Conservation (phyloP, 2,329 filamentous ascomycete species). For the Rutstroemia sp. region DNA sequence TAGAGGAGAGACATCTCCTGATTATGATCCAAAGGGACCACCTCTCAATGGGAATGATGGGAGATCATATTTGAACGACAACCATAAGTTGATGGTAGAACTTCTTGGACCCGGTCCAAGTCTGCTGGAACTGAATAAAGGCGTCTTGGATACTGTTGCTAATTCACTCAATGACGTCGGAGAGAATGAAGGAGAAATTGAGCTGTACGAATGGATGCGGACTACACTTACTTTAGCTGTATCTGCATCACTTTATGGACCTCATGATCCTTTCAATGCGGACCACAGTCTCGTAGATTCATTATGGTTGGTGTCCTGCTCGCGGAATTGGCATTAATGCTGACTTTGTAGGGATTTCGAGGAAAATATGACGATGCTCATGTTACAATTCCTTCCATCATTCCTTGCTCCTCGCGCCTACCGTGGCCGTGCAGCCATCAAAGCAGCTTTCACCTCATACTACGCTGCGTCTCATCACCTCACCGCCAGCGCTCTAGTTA, state of each 20-base stretch:
- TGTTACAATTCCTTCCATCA: conserved; percentile 29
- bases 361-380: conserved; percentile 24
- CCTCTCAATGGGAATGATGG: conserved; percentile 25
- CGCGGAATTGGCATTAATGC: background rate
- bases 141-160: conserved; percentile 33
- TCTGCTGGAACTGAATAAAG: conserved; percentile 32
- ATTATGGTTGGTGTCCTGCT: conserved; percentile 28
- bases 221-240: conserved; percentile 35
- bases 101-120: conserved; percentile 30
- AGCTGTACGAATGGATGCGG: conserved; percentile 35
- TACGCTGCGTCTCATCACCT: conserved; percentile 27
- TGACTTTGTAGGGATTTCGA: conserved; percentile 27
- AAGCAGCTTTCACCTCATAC: conserved; percentile 28
- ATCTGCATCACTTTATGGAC: conserved; percentile 37
- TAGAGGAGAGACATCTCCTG: conserved; percentile 18
- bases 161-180: conserved; percentile 27
- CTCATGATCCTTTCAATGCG: conserved; percentile 35
- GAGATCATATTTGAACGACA: conserved; percentile 29
- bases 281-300: conserved; percentile 32
- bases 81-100: conserved; percentile 32
- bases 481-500: conserved; percentile 23
- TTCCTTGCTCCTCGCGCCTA: conserved; percentile 30
- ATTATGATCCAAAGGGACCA: conserved; percentile 22
- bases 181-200: conserved; percentile 26
- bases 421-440: conserved; percentile 31